Evolutionary conservation across 805 yeast species (phyloP).

Genomic region (Myxozyma monticola): DNA sequence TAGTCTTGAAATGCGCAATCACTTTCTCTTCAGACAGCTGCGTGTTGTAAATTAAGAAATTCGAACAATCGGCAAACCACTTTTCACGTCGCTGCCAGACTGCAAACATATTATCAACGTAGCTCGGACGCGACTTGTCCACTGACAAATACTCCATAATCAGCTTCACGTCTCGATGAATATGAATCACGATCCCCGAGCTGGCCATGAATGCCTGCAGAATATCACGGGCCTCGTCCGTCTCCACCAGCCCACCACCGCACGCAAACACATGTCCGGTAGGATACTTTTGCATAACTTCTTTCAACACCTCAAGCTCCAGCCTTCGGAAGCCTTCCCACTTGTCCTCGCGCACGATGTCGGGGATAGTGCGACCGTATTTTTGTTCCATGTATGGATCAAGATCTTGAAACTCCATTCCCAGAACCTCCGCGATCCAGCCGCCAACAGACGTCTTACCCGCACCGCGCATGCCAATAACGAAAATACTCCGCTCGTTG

Average conservation of each 20-base stretch:
- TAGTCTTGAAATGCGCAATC: constrained; percentile 11
- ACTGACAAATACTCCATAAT: constrained; percentile 70
- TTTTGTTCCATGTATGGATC: constrained; percentile 69
- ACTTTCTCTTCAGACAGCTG: constrained; percentile 51
- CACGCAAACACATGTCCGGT: constrained; percentile 75
- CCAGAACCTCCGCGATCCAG: constrained; percentile 71
- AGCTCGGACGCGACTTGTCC: constrained; percentile 89
- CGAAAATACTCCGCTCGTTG: constrained; percentile 29
- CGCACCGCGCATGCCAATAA: constrained; percentile 96
- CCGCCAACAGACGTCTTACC: constrained; percentile 87
- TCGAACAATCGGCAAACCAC: constrained; percentile 80
- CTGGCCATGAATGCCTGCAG: constrained; percentile 54
- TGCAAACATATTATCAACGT: constrained; percentile 68
- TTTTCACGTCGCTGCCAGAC: constrained; percentile 83
- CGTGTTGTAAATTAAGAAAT: constrained; percentile 72
- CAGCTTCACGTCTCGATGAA: constrained; percentile 83
- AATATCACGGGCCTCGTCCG: constrained; percentile 60
- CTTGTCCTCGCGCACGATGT: constrained; percentile 62
- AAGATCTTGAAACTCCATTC: constrained; percentile 69
- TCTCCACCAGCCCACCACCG: constrained; percentile 96
- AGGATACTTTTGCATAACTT: constrained; percentile 46
- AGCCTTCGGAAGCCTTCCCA: constrained; percentile 84
- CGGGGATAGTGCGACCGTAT: constrained; percentile 42
- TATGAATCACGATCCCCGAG: constrained; percentile 83
- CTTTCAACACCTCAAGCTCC: constrained; percentile 61